phyloP scores from a whole-genome alignment of 2,329 filamentous ascomycete species.

The Clarireedia hainanense region DNA sequence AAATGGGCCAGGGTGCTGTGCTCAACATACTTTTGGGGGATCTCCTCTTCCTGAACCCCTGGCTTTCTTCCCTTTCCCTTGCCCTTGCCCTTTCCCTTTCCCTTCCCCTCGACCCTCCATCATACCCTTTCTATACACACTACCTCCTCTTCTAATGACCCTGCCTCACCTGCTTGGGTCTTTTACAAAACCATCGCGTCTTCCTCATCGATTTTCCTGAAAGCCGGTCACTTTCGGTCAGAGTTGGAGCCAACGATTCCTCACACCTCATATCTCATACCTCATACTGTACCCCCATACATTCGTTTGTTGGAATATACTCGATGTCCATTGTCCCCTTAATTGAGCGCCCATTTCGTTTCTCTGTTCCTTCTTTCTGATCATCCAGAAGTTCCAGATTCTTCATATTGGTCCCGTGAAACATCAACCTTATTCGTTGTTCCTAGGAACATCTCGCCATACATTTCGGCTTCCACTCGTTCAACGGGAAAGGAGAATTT shows the following conservation, averaged over 20 bases:
- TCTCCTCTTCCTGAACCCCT: not conserved
- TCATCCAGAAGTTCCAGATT: not conserved
- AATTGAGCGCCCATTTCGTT: not conserved
- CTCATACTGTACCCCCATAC: not conserved
- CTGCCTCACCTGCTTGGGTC: too few species aligned
- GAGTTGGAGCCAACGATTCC: not conserved
- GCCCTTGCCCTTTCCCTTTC: not conserved
- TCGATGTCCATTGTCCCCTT: not conserved
- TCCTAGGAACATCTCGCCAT: slow-evolving; percentile 1
- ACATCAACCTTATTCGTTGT: not conserved
- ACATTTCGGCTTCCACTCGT: not conserved
- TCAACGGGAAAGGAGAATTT: not conserved
- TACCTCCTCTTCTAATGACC: too few species aligned
- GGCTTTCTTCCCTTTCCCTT: not conserved
- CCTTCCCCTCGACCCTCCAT: not conserved
- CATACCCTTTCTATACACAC: not conserved
- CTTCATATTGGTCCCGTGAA: not conserved
- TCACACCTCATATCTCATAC: not conserved
- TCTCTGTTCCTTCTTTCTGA: not conserved
- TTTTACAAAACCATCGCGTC: too few species aligned
- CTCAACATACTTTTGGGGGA: not conserved
- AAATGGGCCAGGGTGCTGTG: not conserved
- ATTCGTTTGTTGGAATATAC: not conserved
- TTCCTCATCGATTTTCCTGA: not conserved
- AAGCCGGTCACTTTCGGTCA: not conserved